phyloP scores from a whole-genome alignment of 306 rosid genomes.

The Dalbergia cultrata region DNA sequence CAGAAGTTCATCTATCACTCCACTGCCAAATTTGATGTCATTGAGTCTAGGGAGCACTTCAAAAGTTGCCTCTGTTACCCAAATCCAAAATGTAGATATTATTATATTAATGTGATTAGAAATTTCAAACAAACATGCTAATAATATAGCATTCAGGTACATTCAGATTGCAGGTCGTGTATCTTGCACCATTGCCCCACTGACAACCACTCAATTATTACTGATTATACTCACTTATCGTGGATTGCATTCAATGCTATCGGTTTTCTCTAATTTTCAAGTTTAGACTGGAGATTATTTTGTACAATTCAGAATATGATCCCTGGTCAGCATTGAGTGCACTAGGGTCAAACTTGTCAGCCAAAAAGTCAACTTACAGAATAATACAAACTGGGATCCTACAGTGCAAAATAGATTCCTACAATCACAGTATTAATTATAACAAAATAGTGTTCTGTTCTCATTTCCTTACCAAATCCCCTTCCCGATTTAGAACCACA shows the following conservation, averaged over 20 bases:
- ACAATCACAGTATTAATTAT: background rate
- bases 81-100: conserved; percentile 42
- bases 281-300: conserved; percentile 5
- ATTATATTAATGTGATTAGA: conserved; percentile 31
- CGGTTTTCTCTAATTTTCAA: background rate
- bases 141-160: background rate
- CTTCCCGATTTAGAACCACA: conserved; percentile 97
- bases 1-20: conserved; percentile 90
- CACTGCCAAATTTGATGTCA: conserved; percentile 95
- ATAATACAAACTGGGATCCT: background rate
- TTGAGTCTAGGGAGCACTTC: conserved; percentile 96
- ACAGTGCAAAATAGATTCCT: background rate
- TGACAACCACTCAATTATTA: background rate
- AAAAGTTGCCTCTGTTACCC: conserved; percentile 87
- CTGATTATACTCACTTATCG: background rate
- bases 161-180: background rate
- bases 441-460: conserved; percentile 20
- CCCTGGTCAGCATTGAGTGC: background rate
- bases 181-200: background rate
- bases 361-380: conserved; percentile 12
- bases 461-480: conserved; percentile 84
- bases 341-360: background rate
- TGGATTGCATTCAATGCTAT: background rate
- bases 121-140: conserved; percentile 8
- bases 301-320: conserved; percentile 9